Evolutionary conservation across 2,329 filamentous ascomycete genomes (phyloP), one percentile per base, ranked within the genome.

Genomic region (Leptographium lundbergii): DNA sequence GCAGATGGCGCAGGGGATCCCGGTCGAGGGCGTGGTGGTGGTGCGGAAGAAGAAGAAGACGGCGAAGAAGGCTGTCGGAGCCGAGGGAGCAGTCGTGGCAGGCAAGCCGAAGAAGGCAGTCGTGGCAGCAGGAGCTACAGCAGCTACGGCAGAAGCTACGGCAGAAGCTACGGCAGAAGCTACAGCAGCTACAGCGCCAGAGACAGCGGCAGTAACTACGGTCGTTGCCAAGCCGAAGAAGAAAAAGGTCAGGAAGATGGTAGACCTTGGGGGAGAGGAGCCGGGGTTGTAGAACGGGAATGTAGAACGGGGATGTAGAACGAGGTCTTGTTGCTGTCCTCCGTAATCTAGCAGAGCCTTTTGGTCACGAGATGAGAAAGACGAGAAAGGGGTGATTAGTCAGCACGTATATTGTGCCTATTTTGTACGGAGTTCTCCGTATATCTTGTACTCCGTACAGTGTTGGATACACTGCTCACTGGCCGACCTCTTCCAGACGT

Each of bases 1-100:
- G 45, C 81, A 88, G 65, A 81, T 86, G 24, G 84, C 85, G 25
- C 81, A 85, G 66, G 85, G 85, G n/a, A 81, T 86, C 32, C 78
- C 82, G 54, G 77, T 74, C 3, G 86, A 87, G 66, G 85, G 84
- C 1, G 81, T 79, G 0, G 78, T 87, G 2, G 81, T 90, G 4
- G 80, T 78, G 69, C 87, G 85, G 72, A 86, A 82, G 72, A 86
- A 82, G 74, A 84, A 82, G 71, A 77, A 76, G 66, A 79, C 75
- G 65, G 69, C 86, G 59, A 84, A 91, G 42, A 80, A 87, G 63
- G 81, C 84, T 17, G 84, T 83, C 17, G 19, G 34, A 80, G 83
- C n/a, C 80, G 24, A 27, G 25, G 48, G n/a, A 10, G 19, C 19
- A 9, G 42, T n/a, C 85, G 81, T 78, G 0, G 78, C 87, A 3